phyloP scores from a whole-genome alignment of 2,329 filamentous ascomycete genomes.

The Teratosphaeria gauchensis region DNA sequence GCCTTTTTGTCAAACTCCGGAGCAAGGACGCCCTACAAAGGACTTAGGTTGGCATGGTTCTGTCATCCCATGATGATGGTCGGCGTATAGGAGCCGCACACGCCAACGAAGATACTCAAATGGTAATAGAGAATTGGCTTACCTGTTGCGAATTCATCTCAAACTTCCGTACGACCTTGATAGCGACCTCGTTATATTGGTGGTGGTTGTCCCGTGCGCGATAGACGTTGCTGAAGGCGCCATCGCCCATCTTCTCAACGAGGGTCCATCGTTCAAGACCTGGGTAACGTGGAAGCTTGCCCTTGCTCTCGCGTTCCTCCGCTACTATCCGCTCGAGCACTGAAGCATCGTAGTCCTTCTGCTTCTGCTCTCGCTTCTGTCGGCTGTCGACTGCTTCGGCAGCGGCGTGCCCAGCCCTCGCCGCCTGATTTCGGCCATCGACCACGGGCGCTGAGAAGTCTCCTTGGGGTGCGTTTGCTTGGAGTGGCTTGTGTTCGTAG shows the following conservation, averaged over 20 bases:
- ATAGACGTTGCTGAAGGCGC: slow-evolving; percentile 98
- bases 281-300: slow-evolving; percentile 77
- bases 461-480: slow-evolving; percentile 37
- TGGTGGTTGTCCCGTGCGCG: slow-evolving; percentile 69
- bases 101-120: neutral
- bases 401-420: slow-evolving; percentile 56
- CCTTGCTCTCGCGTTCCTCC: slow-evolving; percentile 78
- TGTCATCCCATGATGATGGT: neutral
- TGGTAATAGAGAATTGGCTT: slow-evolving; percentile 39
- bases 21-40: slow-evolving; percentile 79
- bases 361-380: slow-evolving; percentile 43
- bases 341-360: slow-evolving; percentile 46
- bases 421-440: slow-evolving; percentile 54
- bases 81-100: neutral
- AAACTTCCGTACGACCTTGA: slow-evolving; percentile 97
- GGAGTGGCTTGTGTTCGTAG: slow-evolving; percentile 44
- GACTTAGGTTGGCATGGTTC: slow-evolving; percentile 23
- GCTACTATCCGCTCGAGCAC: slow-evolving; percentile 79
- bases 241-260: slow-evolving; percentile 95
- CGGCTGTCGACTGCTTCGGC: slow-evolving; percentile 53
- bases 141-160: slow-evolving; percentile 99
- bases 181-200: slow-evolving; percentile 71
- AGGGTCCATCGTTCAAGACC: slow-evolving; percentile 79
- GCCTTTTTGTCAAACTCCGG: slow-evolving; percentile 80
- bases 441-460: slow-evolving; percentile 50